phyloP scores from a whole-genome alignment of 1,284 basidiomycete genomes.

The Phaffia rhodozyma region DNA sequence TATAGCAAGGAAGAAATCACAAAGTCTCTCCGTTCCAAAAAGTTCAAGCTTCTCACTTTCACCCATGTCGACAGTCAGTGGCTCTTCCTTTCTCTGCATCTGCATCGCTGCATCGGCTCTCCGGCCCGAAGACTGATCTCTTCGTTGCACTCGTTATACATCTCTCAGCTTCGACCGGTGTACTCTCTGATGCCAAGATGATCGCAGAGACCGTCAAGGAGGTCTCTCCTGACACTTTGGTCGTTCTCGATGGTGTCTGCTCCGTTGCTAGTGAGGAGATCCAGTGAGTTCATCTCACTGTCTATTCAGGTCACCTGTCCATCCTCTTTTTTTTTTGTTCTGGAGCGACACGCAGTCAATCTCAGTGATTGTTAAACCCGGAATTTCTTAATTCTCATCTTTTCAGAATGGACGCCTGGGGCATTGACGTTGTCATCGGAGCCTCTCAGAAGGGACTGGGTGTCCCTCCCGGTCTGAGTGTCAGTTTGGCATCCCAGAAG shows the following conservation, averaged over 20 bases:
- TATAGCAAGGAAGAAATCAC: conserved; percentile 46
- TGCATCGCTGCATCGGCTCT: not conserved
- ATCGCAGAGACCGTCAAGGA: conserved; percentile 63
- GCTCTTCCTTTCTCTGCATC: not conserved
- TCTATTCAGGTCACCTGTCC: not conserved
- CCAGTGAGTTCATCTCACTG: conserved; percentile 29
- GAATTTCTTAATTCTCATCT: not conserved
- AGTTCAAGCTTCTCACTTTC: conserved; percentile 82
- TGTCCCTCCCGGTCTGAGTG: conserved; percentile 83
- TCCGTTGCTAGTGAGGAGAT: conserved; percentile 95
- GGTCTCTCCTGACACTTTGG: conserved; percentile 76
- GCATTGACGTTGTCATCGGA: conserved; percentile 69
- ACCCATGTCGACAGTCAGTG: conserved; percentile 55
- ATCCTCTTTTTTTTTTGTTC: not conserved
- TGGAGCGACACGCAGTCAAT: not conserved
- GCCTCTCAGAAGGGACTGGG: conserved; percentile 94
- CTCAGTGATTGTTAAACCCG: not conserved
- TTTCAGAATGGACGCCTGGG: conserved; percentile 70
- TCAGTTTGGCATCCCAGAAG: conserved; percentile 66
- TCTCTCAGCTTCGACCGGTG: conserved; percentile 69
- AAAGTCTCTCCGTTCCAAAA: conserved; percentile 60
- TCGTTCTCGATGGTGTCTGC: conserved; percentile 87
- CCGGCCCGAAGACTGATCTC: not conserved
- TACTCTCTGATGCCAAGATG: conserved; percentile 72
- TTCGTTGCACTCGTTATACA: not conserved